Percentiles rank a stretch among this genome's conserved stretches.
Conservation (phyloP, 306 rosid species). For the Castanea mollissima region DNA sequence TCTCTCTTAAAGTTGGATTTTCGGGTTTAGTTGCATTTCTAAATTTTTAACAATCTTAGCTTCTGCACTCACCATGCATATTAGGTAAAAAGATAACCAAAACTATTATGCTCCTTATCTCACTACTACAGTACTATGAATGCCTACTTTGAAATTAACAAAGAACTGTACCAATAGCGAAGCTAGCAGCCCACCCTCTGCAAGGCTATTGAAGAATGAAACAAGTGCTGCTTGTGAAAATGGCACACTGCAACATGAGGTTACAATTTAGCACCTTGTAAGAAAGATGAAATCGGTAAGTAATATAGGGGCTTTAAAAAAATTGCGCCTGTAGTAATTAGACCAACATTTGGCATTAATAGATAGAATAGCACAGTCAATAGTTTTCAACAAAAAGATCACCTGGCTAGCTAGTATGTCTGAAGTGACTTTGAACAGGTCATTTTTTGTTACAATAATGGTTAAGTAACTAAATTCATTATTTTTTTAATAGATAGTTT, state of each 20-base stretch:
- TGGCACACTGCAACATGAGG: conserved; percentile 53
- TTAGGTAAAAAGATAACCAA: neutral
- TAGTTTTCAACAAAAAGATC: too few species aligned
- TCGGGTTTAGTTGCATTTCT: neutral
- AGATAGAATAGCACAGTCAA: too few species aligned
- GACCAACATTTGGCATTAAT: neutral
- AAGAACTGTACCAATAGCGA: conserved; percentile 53
- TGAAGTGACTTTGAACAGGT: too few species aligned
- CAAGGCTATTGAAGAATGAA: conserved; percentile 67
- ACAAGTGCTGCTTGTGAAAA: conserved; percentile 72
- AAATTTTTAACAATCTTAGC: neutral
- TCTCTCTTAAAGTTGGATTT: neutral
- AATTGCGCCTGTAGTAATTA: neutral
- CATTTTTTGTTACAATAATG: too few species aligned
- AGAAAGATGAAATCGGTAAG: neutral
- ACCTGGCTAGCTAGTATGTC: too few species aligned
- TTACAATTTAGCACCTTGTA: conserved; percentile 2
- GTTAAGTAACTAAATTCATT: too few species aligned
- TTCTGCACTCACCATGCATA: neutral
- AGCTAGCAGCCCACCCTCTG: conserved; percentile 69
- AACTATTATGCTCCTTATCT: neutral
- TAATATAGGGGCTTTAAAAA: neutral
- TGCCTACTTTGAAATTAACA: neutral
- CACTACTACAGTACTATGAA: neutral
- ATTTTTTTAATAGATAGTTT: too few species aligned